Evolutionary conservation across 805 yeast species (phyloP).

Genomic region (Nakazawaea siamensis): DNA sequence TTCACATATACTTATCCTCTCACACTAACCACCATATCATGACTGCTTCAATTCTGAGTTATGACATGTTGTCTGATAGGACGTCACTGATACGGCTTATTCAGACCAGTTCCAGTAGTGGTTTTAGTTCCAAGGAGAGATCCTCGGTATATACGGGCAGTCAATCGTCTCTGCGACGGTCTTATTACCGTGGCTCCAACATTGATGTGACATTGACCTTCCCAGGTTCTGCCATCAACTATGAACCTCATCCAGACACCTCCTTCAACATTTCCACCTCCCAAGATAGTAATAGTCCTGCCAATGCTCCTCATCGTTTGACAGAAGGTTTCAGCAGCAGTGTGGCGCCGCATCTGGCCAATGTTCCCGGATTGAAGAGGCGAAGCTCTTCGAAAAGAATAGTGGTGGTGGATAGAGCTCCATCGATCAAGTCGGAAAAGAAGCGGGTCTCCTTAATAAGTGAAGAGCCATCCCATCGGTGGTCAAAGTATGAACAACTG

Average conservation of each 20-base stretch:
- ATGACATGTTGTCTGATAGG: background rate
- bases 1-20: too few relatives aligned
- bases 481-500: too few relatives aligned
- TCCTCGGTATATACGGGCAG: too few relatives aligned
- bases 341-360: background rate
- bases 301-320: background rate
- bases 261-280: background rate
- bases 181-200: too few relatives aligned
- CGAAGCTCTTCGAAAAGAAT: constrained; percentile 4
- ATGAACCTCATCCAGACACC: constrained; percentile 1
- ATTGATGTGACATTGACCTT: constrained; percentile 1
- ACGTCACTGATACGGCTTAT: background rate
- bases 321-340: background rate
- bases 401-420: constrained; percentile 7
- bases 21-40: too few relatives aligned
- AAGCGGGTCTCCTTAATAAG: constrained; percentile 5
- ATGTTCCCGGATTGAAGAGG: constrained; percentile 1
- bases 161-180: too few relatives aligned
- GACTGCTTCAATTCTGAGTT: too few relatives aligned
- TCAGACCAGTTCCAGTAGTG: background rate
- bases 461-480: too few relatives aligned
- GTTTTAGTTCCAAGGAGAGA: too few relatives aligned
- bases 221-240: background rate
- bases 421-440: constrained; percentile 7
- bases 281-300: background rate